Conservation (phyloP, 257 asterid species). For the Thymus mandschuricus region DNA sequence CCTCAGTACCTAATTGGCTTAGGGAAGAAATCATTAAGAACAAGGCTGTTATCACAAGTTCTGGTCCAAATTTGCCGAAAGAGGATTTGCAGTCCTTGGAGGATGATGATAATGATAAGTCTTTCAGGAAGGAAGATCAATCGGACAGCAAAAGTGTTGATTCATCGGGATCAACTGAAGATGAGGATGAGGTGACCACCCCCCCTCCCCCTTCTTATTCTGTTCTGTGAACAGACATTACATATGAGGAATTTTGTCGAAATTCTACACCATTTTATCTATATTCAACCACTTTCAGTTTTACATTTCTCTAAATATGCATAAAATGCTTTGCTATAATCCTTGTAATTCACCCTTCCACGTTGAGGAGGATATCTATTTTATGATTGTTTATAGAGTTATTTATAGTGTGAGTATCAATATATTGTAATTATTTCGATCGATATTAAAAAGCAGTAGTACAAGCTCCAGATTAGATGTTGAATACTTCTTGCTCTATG, state of each 20-base stretch:
- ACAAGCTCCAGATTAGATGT: slow-evolving; percentile 23
- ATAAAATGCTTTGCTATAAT: slow-evolving; percentile 6
- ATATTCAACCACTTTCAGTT: slow-evolving; percentile 5
- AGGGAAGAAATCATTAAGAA: slow-evolving; percentile 95
- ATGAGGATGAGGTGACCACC: slow-evolving; percentile 71
- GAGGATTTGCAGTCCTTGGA: slow-evolving; percentile 64
- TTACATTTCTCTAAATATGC: slow-evolving; percentile 3
- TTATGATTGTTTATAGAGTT: not conserved
- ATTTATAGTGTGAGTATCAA: slow-evolving; percentile 18
- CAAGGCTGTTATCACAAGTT: slow-evolving; percentile 74
- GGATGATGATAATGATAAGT: slow-evolving; percentile 62
- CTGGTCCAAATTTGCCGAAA: slow-evolving; percentile 46
- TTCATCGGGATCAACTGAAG: slow-evolving; percentile 77
- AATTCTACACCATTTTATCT: not conserved
- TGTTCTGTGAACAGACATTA: not conserved
- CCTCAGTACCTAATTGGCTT: slow-evolving; percentile 97
- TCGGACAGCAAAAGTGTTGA: slow-evolving; percentile 70
- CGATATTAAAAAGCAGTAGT: not conserved
- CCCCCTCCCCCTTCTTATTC: not conserved
- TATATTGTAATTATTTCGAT: slow-evolving; percentile 16
- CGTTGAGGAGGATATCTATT: slow-evolving; percentile 9
- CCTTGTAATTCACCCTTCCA: not conserved
- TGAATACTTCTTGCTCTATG: slow-evolving; percentile 36
- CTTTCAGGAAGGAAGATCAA: slow-evolving; percentile 62
- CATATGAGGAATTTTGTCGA: slow-evolving; percentile 16